Evolutionary conservation across 2,329 filamentous ascomycete genomes (phyloP), one percentile per base, ranked within the genome.

Genomic region (Ophiostoma montium): DNA sequence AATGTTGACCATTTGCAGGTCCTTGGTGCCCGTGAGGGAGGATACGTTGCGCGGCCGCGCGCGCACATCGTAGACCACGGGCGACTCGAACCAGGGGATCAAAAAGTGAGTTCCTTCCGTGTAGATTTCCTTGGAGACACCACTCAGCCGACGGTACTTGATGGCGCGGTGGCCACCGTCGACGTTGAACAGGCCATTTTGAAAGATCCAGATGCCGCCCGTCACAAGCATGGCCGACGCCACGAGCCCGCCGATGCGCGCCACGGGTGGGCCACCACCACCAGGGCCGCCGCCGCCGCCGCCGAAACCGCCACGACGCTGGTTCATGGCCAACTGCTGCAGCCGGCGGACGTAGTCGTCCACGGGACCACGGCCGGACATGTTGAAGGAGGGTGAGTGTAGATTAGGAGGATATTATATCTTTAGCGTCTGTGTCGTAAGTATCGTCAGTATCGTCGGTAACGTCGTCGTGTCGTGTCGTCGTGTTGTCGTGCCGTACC

Each of bases 1-100:
- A 75, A 98, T 76, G 76, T 88, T 95, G 62, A 98, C 92, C 92
- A 98, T 98, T 74, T 98, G 92, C 75, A 98, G 69, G 71, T 98
- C 92, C 75, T 98, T 98, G 63, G 92, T 98, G 59, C 92, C 92
- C 52, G 92, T 98, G 57, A 98, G 78, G 57, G 92, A 96, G 57
- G 92, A 85, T 59, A 98, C 89, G 62, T 94, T 95, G 65, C 92
- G 82, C 61, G 92, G 92, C 74, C 90, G 95, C 53, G 92, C 92
- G 69, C 92, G 90, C 59, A 98, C 92, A 67, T 98, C 90, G 74
- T 96, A 98, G 60, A 89, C 82, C 66, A 98, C 80, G 47, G 92
- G 88, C 5, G 89, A 95, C 70, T 98, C 92, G 68, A 98, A 84
- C 92, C 92, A 98, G 46, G 92, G 92, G 57, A 98, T 81, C 58